Conservation (phyloP, 768 basidiomycete genomes). For the Lactarius deliciosus region DNA sequence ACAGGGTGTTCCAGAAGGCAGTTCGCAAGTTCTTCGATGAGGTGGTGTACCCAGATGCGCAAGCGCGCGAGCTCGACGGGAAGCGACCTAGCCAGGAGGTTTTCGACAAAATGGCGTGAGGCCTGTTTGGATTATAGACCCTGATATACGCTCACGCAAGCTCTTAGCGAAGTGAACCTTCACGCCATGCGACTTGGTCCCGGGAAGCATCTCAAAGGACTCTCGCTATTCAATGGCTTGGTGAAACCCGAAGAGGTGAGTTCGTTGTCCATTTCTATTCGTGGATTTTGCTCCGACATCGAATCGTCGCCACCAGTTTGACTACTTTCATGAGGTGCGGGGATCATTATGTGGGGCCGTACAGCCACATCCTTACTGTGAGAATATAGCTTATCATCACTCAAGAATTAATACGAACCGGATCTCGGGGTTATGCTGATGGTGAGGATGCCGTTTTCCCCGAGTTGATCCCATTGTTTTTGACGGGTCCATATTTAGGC, state of each 20-base stretch:
- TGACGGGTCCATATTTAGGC: conserved; percentile 32
- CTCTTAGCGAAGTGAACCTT: conserved; percentile 58
- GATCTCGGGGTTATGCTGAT: conserved; percentile 80
- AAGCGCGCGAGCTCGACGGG: conserved; percentile 77
- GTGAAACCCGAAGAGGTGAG: conserved; percentile 70
- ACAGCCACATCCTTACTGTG: background rate
- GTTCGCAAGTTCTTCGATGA: conserved; percentile 68
- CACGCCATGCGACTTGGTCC: conserved; percentile 96
- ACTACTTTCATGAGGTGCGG: conserved; percentile 84
- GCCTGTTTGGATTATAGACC: background rate
- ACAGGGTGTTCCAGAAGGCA: conserved; percentile 58
- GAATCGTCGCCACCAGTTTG: conserved; percentile 45
- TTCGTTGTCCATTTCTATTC: background rate
- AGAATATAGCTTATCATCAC: conserved; percentile 34
- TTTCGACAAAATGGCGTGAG: conserved; percentile 80
- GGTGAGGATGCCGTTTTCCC: conserved; percentile 32
- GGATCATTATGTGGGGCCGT: background rate
- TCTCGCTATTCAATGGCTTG: conserved; percentile 68
- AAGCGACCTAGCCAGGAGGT: conserved; percentile 82
- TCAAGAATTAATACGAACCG: conserved; percentile 46
- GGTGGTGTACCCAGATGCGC: conserved; percentile 51
- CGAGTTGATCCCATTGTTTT: conserved; percentile 12
- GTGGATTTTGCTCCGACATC: background rate
- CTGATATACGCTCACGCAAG: conserved; percentile 29
- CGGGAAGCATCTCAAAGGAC: conserved; percentile 81